Evolutionary conservation across 257 asterid species (phyloP), one percentile per base, ranked within the genome.

Genomic region (Leonotis leonurus): DNA sequence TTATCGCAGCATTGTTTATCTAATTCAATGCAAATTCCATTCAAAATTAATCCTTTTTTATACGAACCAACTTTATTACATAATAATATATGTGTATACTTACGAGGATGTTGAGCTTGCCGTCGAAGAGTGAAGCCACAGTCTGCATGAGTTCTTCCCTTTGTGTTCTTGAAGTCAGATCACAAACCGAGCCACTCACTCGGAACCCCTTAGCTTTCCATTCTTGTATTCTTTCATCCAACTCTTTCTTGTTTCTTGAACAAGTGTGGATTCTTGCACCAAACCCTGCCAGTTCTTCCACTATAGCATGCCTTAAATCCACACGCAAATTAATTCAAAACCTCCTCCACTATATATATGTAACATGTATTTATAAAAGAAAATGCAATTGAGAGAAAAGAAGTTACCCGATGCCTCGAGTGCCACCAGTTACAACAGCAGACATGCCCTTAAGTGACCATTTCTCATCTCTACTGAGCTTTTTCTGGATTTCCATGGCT

Each of bases 231-330:
- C 67, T 60, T 50, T 72, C 64, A 21, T 76, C 60, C 5, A 80
- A 60, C 26, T 77, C 78, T 3, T 25, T 18, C 52, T 77, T 50
- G 26, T 72, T 76, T 60, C 81, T 80, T 6, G 83, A 82, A 60
- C 88, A 84, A 0, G 84, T 84, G 59, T 81, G 79, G 13, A 79
- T 58, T 61, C 44, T 59, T 1, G 88, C 88, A n/a, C 88, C 88
- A 18, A 84, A 78, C 58, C 76, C 78, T 1, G 78, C 84, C 17
- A 84, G 75, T 33, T 84, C 88, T 46, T 81, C 91, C 12, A 84
- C 91, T 48, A 79, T 68, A 6, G 91, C 85, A 56, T 51, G 21
- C 56, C 91, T 80, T 44, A 13, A 13, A 32, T n/a, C 17, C 37
- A 32, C 37, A 5, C 8, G 37, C 10, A 32, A 32, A 32, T 5